A percentile compares a stretch with the other conserved stretches of the same genome.
These are phyloP conservation scores for Cyanidium caldarium DNA, from an alignment of 23 red algal genomes.

Conservation along the genomic window DNA sequence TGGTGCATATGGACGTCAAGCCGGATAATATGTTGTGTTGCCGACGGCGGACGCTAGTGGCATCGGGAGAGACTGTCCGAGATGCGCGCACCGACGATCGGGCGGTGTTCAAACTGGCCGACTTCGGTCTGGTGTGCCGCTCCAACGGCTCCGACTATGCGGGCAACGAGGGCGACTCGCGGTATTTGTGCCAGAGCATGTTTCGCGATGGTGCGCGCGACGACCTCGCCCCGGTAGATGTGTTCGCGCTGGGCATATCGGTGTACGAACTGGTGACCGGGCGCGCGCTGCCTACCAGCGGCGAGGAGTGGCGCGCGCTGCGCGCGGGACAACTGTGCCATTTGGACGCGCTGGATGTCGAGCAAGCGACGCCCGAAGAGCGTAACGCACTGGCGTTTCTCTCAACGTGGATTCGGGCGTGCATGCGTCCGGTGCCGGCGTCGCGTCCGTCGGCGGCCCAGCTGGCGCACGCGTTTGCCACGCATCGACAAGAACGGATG, in stretches of 20 bases:
- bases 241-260: conserved; percentile 5
- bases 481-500: too few species aligned
- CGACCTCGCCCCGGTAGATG: background rate
- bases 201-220: background rate
- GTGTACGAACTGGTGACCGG: background rate
- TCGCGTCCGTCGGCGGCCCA: background rate
- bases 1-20: conserved; percentile 88
- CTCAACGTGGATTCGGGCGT: background rate
- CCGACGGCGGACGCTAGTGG: conserved; percentile 3
- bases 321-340: background rate
- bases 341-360: background rate
- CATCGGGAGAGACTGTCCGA: conserved; percentile 1
- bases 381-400: background rate
- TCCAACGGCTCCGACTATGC: conserved; percentile 15
- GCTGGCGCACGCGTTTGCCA: background rate
- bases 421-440: background rate
- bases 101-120: conserved; percentile 2
- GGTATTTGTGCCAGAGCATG: conserved; percentile 51
- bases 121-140: conserved; percentile 21
- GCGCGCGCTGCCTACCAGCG: background rate
- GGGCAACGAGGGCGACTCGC: conserved; percentile 60
- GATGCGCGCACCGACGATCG: conserved; percentile 14
- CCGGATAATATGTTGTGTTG: conserved; percentile 61
- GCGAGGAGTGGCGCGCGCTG: background rate
- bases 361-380: background rate